Conservation (phyloP, 1,284 basidiomycete species). For the Cryptococcus depauperatus region DNA sequence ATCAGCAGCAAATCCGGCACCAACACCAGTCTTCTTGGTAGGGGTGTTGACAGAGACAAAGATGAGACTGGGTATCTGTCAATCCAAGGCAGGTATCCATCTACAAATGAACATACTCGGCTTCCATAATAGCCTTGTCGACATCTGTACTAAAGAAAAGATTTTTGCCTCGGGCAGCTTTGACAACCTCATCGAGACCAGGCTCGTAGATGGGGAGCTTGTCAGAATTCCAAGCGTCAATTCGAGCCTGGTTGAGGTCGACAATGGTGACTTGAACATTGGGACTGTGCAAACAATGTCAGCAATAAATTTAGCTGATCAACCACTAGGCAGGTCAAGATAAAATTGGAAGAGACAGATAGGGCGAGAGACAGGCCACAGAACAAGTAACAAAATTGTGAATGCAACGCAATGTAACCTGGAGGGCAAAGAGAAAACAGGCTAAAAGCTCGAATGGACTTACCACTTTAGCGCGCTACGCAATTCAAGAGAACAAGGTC, state of each 20-base stretch:
- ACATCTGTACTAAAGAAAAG: slow-evolving; percentile 96
- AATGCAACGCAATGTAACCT: neutral
- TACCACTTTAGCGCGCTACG: slow-evolving; percentile 36
- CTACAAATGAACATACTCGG: slow-evolving; percentile 53
- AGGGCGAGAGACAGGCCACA: neutral
- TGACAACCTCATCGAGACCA: slow-evolving; percentile 88
- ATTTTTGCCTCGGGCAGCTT: slow-evolving; percentile 79
- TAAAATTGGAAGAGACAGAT: neutral
- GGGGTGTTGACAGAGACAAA: slow-evolving; percentile 75
- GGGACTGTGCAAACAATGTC: slow-evolving; percentile 50
- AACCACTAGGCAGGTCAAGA: neutral
- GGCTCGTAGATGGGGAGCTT: slow-evolving; percentile 79
- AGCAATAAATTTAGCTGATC: neutral
- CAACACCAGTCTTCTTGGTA: slow-evolving; percentile 95
- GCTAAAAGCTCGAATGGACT: slow-evolving; percentile 8
- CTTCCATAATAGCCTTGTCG: slow-evolving; percentile 83
- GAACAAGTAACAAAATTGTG: neutral
- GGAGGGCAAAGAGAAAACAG: neutral
- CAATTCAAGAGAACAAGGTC: neutral
- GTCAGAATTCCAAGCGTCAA: slow-evolving; percentile 88
- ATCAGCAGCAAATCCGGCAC: slow-evolving; percentile 95
- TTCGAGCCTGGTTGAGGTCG: slow-evolving; percentile 87
- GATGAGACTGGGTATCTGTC: slow-evolving; percentile 42
- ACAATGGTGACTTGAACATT: slow-evolving; percentile 94
- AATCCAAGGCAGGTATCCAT: neutral